Percentiles rank a stretch among this genome's conserved stretches.
Conservation (phyloP, 768 basidiomycete species). For the Suillus placidus region DNA sequence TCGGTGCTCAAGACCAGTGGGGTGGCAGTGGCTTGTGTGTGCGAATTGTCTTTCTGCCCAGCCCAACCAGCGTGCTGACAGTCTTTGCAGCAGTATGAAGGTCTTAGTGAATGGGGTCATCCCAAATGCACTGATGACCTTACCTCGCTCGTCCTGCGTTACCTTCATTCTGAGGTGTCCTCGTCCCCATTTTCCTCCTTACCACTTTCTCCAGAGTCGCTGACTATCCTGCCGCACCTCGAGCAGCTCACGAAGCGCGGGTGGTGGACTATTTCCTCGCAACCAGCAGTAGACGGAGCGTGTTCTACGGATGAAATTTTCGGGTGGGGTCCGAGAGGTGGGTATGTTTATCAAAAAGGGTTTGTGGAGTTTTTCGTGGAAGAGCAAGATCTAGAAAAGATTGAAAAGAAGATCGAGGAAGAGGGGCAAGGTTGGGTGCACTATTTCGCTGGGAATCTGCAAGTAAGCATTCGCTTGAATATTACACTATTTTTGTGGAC, state of each 20-base stretch:
- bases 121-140: slow-evolving; percentile 66
- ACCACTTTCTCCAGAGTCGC: slow-evolving; percentile 81
- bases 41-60: slow-evolving; percentile 18
- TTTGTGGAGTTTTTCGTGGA: slow-evolving; percentile 97
- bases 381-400: slow-evolving; percentile 52
- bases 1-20: slow-evolving; percentile 80
- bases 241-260: slow-evolving; percentile 73
- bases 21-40: slow-evolving; percentile 68
- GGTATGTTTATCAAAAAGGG: slow-evolving; percentile 96
- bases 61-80: neutral
- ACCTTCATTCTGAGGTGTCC: slow-evolving; percentile 72
- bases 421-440: slow-evolving; percentile 70
- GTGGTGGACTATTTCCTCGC: slow-evolving; percentile 97
- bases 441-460: slow-evolving; percentile 81
- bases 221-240: slow-evolving; percentile 76
- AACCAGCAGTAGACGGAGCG: slow-evolving; percentile 87
- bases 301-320: slow-evolving; percentile 74
- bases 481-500: neutral
- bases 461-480: slow-evolving; percentile 46
- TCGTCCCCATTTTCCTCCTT: slow-evolving; percentile 89
- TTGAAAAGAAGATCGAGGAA: slow-evolving; percentile 59
- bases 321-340: slow-evolving; percentile 92
- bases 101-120: slow-evolving; percentile 74
- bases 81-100: slow-evolving; percentile 54
- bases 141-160: slow-evolving; percentile 74